Percentiles rank a stretch among this genome's conserved stretches.
phyloP scores from a whole-genome alignment of 495 filamentous ascomycete species.

The Penicillium daleae region DNA sequence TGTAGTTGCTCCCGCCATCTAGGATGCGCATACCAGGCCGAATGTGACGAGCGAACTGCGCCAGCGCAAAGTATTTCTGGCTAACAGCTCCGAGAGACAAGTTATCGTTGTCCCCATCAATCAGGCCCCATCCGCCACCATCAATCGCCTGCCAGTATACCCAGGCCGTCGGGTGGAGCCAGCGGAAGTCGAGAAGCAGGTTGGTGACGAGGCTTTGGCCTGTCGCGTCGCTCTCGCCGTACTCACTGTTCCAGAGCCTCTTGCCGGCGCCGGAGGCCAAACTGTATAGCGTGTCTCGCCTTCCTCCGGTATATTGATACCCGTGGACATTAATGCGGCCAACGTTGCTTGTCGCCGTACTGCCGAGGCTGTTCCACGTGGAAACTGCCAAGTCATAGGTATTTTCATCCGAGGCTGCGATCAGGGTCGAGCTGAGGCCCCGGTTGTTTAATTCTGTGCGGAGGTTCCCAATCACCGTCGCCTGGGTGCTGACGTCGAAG shows the following conservation, averaged over 20 bases:
- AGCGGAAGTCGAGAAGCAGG: constrained; percentile 15
- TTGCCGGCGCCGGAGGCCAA: constrained; percentile 14
- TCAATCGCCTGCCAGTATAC: constrained; percentile 21
- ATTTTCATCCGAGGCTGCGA: constrained; percentile 20
- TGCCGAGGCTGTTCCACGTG: constrained; percentile 16
- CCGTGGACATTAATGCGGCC: constrained; percentile 19
- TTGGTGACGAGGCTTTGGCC: constrained; percentile 7
- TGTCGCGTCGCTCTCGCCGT: constrained; percentile 16
- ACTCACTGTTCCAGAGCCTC: constrained; percentile 21
- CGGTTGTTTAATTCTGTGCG: constrained; percentile 12
- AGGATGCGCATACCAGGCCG: constrained; percentile 20
- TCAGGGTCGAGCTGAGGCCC: constrained; percentile 10
- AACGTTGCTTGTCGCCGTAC: constrained; percentile 9
- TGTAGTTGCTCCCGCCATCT: constrained; percentile 14
- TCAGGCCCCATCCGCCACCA: constrained; percentile 17
- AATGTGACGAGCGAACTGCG: constrained; percentile 22
- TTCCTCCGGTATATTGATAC: constrained; percentile 10
- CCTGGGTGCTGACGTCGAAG: constrained; percentile 14
- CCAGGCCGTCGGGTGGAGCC: constrained; percentile 18
- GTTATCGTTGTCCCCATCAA: constrained; percentile 12
- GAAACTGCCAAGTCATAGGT: constrained; percentile 11
- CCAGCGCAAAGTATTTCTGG: constrained; percentile 18
- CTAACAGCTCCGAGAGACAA: constrained; percentile 11
- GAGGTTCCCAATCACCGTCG: constrained; percentile 13
- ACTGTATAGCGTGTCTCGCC: constrained; percentile 13